Conservation (phyloP, 1,284 basidiomycete genomes). For the Malassezia japonica region DNA sequence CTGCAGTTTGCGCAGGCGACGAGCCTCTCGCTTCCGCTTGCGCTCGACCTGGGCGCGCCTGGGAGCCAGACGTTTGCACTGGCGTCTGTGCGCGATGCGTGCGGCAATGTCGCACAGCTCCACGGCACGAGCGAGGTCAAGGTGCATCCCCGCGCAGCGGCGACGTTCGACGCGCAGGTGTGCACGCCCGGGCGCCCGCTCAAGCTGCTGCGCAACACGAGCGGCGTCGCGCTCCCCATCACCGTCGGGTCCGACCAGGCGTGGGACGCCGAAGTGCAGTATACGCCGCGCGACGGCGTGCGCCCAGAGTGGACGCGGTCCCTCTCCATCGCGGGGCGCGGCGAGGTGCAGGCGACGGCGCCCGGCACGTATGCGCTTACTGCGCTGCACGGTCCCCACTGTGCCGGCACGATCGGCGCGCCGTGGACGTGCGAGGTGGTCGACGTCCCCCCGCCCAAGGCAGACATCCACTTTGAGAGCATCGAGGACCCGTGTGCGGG, state of each 20-base stretch:
- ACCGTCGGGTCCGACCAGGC: constrained; percentile 22
- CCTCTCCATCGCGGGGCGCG: constrained; percentile 14
- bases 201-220: constrained; percentile 57
- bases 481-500: constrained; percentile 78
- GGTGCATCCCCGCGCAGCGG: constrained; percentile 65
- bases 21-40: constrained; percentile 30
- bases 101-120: constrained; percentile 29
- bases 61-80: constrained; percentile 36
- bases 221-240: constrained; percentile 20
- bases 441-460: constrained; percentile 60
- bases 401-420: constrained; percentile 47
- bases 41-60: constrained; percentile 25
- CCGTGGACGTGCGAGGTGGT: constrained; percentile 40
- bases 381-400: constrained; percentile 63
- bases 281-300: constrained; percentile 16
- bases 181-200: constrained; percentile 66
- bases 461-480: constrained; percentile 76
- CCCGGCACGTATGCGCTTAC: constrained; percentile 77
- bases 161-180: constrained; percentile 59
- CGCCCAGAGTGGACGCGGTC: constrained; percentile 16
- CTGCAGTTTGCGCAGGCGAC: constrained; percentile 6
- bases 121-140: constrained; percentile 50
- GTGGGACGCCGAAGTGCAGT: constrained; percentile 20
- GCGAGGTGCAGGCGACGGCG: constrained; percentile 26
- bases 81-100: constrained; percentile 35